These are phyloP conservation scores for Passiflora organensis DNA, from an alignment of 345 rosid species.

Conservation along the genomic window DNA sequence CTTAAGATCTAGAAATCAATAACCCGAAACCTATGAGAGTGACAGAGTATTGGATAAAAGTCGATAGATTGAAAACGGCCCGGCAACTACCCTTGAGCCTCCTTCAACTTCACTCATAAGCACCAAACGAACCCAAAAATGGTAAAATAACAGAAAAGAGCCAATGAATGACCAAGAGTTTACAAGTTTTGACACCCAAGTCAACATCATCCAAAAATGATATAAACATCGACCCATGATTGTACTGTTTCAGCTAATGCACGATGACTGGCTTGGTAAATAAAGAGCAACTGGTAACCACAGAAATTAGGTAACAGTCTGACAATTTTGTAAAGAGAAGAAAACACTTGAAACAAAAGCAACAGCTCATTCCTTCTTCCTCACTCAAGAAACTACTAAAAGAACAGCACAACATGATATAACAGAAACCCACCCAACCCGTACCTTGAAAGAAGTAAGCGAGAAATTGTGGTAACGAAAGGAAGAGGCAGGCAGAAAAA, in stretches of 20 bases:
- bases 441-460: slow-evolving; percentile 26
- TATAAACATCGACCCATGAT: not conserved
- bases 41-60: slow-evolving; percentile 4
- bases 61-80: slow-evolving; percentile 22
- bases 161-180: slow-evolving; percentile 9
- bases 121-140: slow-evolving; percentile 21
- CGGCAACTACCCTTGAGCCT: slow-evolving; percentile 23
- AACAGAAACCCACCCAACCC: slow-evolving; percentile 8
- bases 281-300: slow-evolving; percentile 18
- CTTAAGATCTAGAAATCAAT: too few species aligned
- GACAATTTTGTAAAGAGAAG: slow-evolving; percentile 19
- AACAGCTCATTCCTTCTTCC: slow-evolving; percentile 45
- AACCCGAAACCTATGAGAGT: too few species aligned
- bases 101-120: slow-evolving; percentile 27
- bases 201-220: slow-evolving; percentile 12
- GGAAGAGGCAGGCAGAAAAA: slow-evolving; percentile 23
- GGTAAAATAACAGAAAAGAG: slow-evolving; percentile 6
- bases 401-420: slow-evolving; percentile 14
- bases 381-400: slow-evolving; percentile 30
- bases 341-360: slow-evolving; percentile 46
- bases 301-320: slow-evolving; percentile 30
- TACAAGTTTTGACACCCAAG: slow-evolving; percentile 1
- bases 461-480: slow-evolving; percentile 11
- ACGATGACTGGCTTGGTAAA: slow-evolving; percentile 16
- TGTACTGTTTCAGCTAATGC: not conserved